Evolutionary conservation across 163 green algal species (phyloP), one percentile per base, ranked within the genome.

Genomic region (Chlorella variabilis): DNA sequence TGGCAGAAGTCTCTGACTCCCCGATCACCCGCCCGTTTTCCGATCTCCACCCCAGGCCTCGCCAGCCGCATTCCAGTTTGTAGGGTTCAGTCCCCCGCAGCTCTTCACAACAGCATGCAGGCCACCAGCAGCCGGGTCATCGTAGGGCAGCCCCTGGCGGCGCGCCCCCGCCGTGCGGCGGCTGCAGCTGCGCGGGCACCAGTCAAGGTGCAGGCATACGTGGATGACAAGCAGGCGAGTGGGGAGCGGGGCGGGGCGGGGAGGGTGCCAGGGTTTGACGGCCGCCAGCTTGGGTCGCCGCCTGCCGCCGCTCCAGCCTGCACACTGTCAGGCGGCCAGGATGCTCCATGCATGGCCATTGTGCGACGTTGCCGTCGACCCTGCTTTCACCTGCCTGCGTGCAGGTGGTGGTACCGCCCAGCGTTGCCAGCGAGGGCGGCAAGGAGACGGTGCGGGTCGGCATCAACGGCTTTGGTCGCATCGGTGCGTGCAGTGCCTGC

Each of bases 401-500:
- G 34, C n/a, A 49, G 63, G 8, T 77, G 13, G 63, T 38, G 36
- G 23, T 33, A 13, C 68, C 59, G 5, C 68, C 70, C 4, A 45
- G 25, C 27, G 33, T 69, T 34, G 70, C 70, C 1, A 31, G 51
- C 45, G 31, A 59, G 21, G 45, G 31, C 13, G 31, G 45, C 69
- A 70, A 45, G 51, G 77, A 82, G 61, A 38, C 62, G 23, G 58
- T 74, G 88, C 87, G 77, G 70, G 69, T 96, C 69, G 92, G 91
- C 49, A 95, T 96, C 87, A 95, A 96, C 80, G 93, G 89, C 90
- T 99, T 98, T 85, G 96, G 96, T 41, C 89, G 96, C 78, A 99
- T 99, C 83, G 70, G 63, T 48, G 93, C 94, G 49, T 69, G 36
- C 75, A 23, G 59, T 36, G 62, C 29, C 29, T 42, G 27, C 42